Evolutionary conservation across 805 yeast genomes (phyloP), one percentile per base, ranked within the genome.

Genomic region (Lipomyces sp.): DNA sequence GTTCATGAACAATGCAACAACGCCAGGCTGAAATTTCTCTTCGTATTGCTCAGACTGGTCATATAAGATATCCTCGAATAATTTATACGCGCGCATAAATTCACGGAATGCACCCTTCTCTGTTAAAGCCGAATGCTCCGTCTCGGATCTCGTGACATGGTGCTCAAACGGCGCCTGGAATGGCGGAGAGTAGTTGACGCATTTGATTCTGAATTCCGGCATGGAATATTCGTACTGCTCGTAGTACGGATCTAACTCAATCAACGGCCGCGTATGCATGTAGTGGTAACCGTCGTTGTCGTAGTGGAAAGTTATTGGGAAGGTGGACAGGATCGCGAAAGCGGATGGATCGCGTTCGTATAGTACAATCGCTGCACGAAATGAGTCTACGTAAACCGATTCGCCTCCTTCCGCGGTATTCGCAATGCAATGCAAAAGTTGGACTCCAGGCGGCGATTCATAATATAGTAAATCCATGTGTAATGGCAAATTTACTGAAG

Each of bases 371-470:
- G 84, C 86, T 3, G 86, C 89, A 13, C 77, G 70, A 63, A 80
- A 84, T 2, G 86, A 78, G 65, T 85, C 95, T 11, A 80, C 79
- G 69, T 83, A 85, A 11, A 81, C 66, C 42, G 79, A 82, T 57
- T 82, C 86, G 10, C 89, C 91, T 11, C 87, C 89, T 8, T 59
- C 58, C 10, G 83, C 77, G 19, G 61, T 60, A 53, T 69, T 69
- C 21, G 65, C 61, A 36, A 71, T 62, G 33, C 78, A 74, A 59
- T 85, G 93, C 39, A 85, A 71, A 35, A 83, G 64, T 65, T 85
- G 90, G 39, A 85, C 68, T 0, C 91, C 91, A 1, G 95, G 95
- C 2, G 90, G 90, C 10, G 88, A 80, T 64, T 85, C 90, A 62
- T 84, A 81, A 68, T 84, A 85, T 40, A 81, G 72, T 23, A 85